Conservation (phyloP, 2,329 filamentous ascomycete species). For the Claviceps spartinae region DNA sequence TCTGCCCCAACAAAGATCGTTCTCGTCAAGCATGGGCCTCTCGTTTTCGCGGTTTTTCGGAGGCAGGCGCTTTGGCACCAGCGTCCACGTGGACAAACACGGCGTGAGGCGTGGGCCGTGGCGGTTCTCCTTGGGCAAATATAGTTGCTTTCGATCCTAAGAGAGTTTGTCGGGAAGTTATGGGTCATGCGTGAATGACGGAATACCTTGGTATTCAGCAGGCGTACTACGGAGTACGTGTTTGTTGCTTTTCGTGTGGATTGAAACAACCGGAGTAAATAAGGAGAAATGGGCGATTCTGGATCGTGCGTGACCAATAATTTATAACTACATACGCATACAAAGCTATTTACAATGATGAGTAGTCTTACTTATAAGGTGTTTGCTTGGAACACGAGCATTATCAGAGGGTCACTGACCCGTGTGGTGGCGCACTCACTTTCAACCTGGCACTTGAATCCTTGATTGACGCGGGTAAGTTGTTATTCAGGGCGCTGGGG, state of each 20-base stretch:
- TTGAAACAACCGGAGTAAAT: not conserved
- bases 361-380: too few relatives aligned
- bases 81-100: slow-evolving; percentile 29
- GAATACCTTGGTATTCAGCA: not conserved
- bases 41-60: slow-evolving; percentile 34
- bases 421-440: too few relatives aligned
- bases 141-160: slow-evolving; percentile 32
- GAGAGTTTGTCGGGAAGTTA: not conserved
- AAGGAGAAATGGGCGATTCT: not conserved
- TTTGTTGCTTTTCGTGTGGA: not conserved
- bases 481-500: not conserved
- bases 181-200: not conserved
- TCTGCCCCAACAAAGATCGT: not conserved
- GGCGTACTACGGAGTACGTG: too few relatives aligned
- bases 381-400: too few relatives aligned
- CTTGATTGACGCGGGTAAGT: too few relatives aligned
- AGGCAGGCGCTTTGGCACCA: slow-evolving; percentile 36
- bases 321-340: too few relatives aligned
- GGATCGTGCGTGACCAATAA: not conserved
- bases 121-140: slow-evolving; percentile 35
- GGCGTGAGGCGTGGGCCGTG: slow-evolving; percentile 36
- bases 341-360: too few relatives aligned
- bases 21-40: slow-evolving; percentile 26
- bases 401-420: too few relatives aligned
- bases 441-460: too few relatives aligned